Evolutionary conservation across 179 eudicot species (phyloP).

Genomic region (Spinacia oleracea): DNA sequence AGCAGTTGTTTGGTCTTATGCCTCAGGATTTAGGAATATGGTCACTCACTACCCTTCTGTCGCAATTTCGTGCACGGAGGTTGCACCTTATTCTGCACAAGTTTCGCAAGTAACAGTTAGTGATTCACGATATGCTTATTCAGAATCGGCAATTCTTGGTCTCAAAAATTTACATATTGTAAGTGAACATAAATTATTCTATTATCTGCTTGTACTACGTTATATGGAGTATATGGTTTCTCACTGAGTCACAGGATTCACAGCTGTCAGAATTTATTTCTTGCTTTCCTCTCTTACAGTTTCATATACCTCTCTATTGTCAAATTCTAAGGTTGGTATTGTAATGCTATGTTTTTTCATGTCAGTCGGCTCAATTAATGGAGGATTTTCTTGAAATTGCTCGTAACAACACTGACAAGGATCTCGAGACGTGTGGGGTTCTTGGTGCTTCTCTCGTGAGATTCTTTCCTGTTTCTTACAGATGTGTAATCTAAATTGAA

Average conservation of each 20-base stretch:
- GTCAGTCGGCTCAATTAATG: conserved; percentile 60
- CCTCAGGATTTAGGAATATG: conserved; percentile 23
- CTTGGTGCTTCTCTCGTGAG: conserved; percentile 79
- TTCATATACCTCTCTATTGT: not conserved
- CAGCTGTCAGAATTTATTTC: not conserved
- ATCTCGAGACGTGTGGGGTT: conserved; percentile 86
- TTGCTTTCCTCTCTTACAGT: not conserved
- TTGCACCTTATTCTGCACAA: conserved; percentile 40
- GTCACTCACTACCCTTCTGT: conserved; percentile 66
- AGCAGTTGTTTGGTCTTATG: not conserved
- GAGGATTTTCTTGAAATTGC: conserved; percentile 68
- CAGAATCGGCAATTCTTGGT: conserved; percentile 36
- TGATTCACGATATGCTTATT: conserved; percentile 34
- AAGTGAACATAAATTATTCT: conserved; percentile 27
- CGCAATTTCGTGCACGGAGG: conserved; percentile 51
- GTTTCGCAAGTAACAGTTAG: conserved; percentile 42
- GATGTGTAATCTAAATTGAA: not conserved
- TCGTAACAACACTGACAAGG: conserved; percentile 54
- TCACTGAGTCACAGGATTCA: not conserved
- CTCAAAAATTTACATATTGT: conserved; percentile 70
- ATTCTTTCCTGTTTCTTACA: not conserved
- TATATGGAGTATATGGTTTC: not conserved
- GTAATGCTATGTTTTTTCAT: conserved; percentile 11
- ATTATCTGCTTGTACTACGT: not conserved
- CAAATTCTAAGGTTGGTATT: conserved; percentile 2